A percentile compares a stretch with the other conserved stretches of the same genome.
Evolutionary conservation across 1,284 basidiomycete genomes (phyloP).

Genomic region (Vanrija sp.): DNA sequence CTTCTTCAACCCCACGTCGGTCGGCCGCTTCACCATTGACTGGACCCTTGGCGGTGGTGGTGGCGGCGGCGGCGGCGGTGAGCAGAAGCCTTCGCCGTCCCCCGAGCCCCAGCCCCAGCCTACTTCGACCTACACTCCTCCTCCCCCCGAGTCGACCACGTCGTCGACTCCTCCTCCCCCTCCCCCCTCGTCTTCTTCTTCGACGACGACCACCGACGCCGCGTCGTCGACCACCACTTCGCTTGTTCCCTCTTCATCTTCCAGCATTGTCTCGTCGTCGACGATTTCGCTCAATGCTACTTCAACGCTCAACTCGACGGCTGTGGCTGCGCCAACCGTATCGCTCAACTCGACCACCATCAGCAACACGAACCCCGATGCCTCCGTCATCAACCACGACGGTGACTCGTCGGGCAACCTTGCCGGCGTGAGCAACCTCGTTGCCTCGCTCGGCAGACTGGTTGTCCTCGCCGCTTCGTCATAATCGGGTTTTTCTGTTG

Average conservation of each 20-base stretch:
- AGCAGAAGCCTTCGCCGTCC: conserved; percentile 2
- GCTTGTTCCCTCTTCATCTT: not conserved
- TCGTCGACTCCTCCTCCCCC: not conserved
- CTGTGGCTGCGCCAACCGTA: conserved; percentile 1
- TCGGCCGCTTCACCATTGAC: conserved; percentile 41
- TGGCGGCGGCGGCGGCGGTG: not conserved
- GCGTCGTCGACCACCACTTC: not conserved
- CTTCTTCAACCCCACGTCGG: conserved; percentile 33
- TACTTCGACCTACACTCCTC: conserved; percentile 8
- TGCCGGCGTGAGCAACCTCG: conserved; percentile 32
- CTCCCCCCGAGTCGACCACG: conserved; percentile 1
- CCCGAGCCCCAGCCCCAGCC: conserved; percentile 4
- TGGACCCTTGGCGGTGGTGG: not conserved
- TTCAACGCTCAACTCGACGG: not conserved
- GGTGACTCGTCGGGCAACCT: conserved; percentile 22
- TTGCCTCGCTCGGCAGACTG: conserved; percentile 36
- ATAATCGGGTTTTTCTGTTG: not conserved
- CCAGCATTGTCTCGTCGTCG: conserved; percentile 2
- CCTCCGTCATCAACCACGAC: conserved; percentile 9
- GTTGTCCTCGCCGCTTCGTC: conserved; percentile 30
- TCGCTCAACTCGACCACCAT: conserved; percentile 6
- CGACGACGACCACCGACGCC: not conserved
- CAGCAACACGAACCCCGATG: conserved; percentile 1
- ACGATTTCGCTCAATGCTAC: not conserved
- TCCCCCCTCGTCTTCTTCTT: conserved; percentile 6